Percentiles rank a stretch among this genome's conserved stretches.
phyloP scores from a whole-genome alignment of 2,329 filamentous ascomycete species.

The Penicillium hordei region DNA sequence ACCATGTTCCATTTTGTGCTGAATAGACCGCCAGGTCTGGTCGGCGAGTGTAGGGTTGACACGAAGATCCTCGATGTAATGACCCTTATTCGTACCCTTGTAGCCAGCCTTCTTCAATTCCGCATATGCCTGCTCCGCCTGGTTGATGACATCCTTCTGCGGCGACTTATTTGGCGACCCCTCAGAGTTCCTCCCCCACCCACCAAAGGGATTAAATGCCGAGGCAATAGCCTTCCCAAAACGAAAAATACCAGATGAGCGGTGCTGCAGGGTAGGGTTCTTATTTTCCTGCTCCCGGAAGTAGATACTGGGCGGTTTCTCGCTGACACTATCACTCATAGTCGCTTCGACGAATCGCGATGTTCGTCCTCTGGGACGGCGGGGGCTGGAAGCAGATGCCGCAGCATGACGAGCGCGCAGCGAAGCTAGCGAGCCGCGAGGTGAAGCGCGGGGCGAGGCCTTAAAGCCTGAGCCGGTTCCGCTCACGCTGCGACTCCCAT shows the following conservation, averaged over 20 bases:
- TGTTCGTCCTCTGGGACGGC: constrained; percentile 50
- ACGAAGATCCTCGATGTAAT: constrained; percentile 27
- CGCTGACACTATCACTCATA: constrained; percentile 78
- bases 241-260: constrained; percentile 52
- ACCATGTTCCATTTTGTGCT: constrained; percentile 33
- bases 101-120: constrained; percentile 56
- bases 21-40: constrained; percentile 36
- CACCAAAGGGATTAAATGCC: constrained; percentile 55
- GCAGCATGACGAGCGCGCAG: constrained; percentile 20
- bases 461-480: constrained; percentile 5
- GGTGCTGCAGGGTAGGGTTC: constrained; percentile 24
- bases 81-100: constrained; percentile 41
- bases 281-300: constrained; percentile 45
- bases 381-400: constrained; percentile 21
- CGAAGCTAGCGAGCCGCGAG: constrained; percentile 19
- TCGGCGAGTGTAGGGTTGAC: constrained; percentile 30
- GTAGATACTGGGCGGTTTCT: constrained; percentile 68
- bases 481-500: not conserved
- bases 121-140: constrained; percentile 53
- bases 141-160: constrained; percentile 47
- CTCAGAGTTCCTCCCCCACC: constrained; percentile 49
- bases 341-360: constrained; percentile 75
- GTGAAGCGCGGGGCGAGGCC: constrained; percentile 21
- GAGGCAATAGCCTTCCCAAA: constrained; percentile 57
- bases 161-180: constrained; percentile 25